Evolutionary conservation across 129 eudicot genomes (phyloP).

Genomic region (Pseudognaphalium luteoalbum): DNA sequence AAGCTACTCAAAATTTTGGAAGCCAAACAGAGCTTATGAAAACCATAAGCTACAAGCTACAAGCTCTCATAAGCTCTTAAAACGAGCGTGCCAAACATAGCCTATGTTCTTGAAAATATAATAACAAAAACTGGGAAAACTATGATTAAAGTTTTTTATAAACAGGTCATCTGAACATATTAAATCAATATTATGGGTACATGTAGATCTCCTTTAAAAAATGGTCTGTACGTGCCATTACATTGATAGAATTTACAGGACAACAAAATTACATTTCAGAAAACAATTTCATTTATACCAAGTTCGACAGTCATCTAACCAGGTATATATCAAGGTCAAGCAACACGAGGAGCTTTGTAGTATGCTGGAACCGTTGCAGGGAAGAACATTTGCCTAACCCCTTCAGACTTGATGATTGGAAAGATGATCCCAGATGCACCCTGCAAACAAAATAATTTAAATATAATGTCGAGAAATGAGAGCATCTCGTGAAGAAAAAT

Average conservation of each 20-base stretch:
- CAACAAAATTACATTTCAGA: constrained; percentile 17
- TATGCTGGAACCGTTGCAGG: constrained; percentile 70
- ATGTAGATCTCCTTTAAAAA: not conserved
- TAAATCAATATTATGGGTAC: not conserved
- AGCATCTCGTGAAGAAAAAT: not conserved
- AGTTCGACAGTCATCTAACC: constrained; percentile 5
- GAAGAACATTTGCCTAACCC: constrained; percentile 75
- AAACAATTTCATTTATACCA: constrained; percentile 4
- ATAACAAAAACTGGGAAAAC: too few relatives aligned
- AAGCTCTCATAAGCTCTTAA: too few relatives aligned
- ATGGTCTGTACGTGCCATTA: constrained; percentile 5
- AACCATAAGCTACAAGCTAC: too few relatives aligned
- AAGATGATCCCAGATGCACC: constrained; percentile 71
- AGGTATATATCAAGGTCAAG: constrained; percentile 14
- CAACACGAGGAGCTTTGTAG: constrained; percentile 52
- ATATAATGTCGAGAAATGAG: not conserved
- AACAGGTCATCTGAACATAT: not conserved
- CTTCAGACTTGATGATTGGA: constrained; percentile 63
- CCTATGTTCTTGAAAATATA: not conserved
- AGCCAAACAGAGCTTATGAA: too few relatives aligned
- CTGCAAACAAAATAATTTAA: constrained; percentile 31
- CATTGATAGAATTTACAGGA: constrained; percentile 1
- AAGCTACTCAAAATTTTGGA: too few relatives aligned
- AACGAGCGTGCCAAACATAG: too few relatives aligned
- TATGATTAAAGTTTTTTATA: too few relatives aligned